Evolutionary conservation across 2,329 filamentous ascomycete genomes (phyloP).

Genomic region (Chrysoporthe deuterocubensis): DNA sequence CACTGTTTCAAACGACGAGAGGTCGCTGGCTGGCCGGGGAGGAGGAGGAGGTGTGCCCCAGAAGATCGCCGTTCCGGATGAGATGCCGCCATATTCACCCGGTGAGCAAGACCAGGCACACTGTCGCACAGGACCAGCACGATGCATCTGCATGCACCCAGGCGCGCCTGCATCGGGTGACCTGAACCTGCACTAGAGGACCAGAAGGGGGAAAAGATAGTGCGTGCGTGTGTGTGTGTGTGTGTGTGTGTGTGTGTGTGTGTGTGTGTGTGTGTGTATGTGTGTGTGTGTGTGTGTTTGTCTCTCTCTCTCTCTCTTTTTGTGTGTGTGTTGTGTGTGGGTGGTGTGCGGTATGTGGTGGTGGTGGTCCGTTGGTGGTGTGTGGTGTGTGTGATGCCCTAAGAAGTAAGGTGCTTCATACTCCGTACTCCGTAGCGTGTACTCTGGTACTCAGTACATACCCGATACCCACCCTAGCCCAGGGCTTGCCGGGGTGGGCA

Average conservation of each 20-base stretch:
- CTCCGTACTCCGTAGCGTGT: too few species aligned
- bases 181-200: background rate
- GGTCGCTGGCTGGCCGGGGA: too few species aligned
- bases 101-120: background rate
- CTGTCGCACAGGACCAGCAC: background rate
- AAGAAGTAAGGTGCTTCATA: background rate
- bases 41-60: too few species aligned
- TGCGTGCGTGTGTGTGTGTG: background rate
- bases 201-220: background rate
- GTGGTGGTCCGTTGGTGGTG: too few species aligned
- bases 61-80: too few species aligned
- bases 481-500: too few species aligned
- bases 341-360: background rate
- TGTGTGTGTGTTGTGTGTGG: background rate
- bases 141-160: background rate
- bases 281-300: background rate
- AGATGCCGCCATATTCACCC: too few species aligned
- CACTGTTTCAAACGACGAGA: too few species aligned
- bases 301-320: too few species aligned
- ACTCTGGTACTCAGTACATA: too few species aligned
- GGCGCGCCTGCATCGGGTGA: background rate
- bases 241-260: background rate
- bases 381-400: background rate
- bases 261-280: background rate
- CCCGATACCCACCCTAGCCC: too few species aligned